These are phyloP conservation scores for Umbelopsis sp. DNA, from an alignment of 371 early-diverging fungal species.

Conservation along the genomic window DNA sequence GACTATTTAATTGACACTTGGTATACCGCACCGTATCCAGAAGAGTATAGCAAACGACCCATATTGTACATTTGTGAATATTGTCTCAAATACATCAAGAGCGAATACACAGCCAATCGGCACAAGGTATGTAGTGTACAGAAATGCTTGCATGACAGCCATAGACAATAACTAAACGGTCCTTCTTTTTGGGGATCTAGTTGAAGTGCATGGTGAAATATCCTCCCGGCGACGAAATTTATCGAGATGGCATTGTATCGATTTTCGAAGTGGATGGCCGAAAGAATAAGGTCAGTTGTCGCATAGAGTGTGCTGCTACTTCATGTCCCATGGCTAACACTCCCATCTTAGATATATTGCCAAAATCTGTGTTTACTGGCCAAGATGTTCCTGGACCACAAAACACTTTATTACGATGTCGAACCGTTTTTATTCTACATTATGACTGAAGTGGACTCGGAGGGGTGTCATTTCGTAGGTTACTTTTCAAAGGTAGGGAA, in stretches of 20 bases:
- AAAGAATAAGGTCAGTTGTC: conserved; percentile 74
- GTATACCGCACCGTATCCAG: conserved; percentile 99
- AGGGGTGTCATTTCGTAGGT: conserved; percentile 95
- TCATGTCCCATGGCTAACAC: conserved; percentile 17
- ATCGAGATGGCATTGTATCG: conserved; percentile 85
- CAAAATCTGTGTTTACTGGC: conserved; percentile 97
- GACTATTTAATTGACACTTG: conserved; percentile 89
- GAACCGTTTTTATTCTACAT: conserved; percentile 99
- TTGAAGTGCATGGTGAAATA: conserved; percentile 81
- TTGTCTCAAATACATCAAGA: conserved; percentile 96
- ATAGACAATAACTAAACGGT: neutral
- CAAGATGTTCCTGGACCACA: conserved; percentile 99
- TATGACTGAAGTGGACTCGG: conserved; percentile 78
- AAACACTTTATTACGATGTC: conserved; percentile 99
- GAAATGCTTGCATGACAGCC: too few relatives aligned
- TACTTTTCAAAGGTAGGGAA: conserved; percentile 95
- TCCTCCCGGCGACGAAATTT: conserved; percentile 99
- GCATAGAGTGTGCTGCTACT: too few relatives aligned
- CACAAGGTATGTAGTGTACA: conserved; percentile 60
- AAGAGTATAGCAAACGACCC: conserved; percentile 80
- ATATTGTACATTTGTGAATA: conserved; percentile 94
- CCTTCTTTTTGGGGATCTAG: conserved; percentile 18
- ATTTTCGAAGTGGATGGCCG: conserved; percentile 97
- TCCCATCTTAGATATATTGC: conserved; percentile 82
- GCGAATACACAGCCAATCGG: conserved; percentile 64